Percentiles rank a stretch among this genome's conserved stretches.
These are phyloP conservation scores for Termitomyces sp. DNA, from an alignment of 768 basidiomycete species.

Conservation along the genomic window DNA sequence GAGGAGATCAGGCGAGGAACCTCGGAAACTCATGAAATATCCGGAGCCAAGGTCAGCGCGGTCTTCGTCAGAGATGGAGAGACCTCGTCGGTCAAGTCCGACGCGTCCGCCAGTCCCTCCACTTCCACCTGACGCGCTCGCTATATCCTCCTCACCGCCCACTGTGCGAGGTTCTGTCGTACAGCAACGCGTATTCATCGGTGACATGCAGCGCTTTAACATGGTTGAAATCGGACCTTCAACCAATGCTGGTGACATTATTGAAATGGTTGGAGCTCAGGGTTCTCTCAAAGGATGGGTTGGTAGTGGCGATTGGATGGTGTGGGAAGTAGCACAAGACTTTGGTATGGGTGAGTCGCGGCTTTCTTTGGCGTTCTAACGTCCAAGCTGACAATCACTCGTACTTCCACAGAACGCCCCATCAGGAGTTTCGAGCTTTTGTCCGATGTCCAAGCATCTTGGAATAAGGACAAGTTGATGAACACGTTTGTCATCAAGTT, in stretches of 20 bases:
- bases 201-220: conserved; percentile 69
- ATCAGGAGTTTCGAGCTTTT: conserved; percentile 85
- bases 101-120: conserved; percentile 33
- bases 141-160: conserved; percentile 23
- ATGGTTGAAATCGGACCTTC: conserved; percentile 62
- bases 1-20: conserved; percentile 15
- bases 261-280: conserved; percentile 57
- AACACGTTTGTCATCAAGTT: conserved; percentile 79
- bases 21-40: conserved; percentile 11
- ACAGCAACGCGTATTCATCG: conserved; percentile 75
- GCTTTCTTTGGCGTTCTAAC: neutral
- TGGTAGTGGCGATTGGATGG: conserved; percentile 73
- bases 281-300: conserved; percentile 59
- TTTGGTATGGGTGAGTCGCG: conserved; percentile 79
- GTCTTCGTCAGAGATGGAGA: conserved; percentile 19
- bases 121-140: conserved; percentile 28
- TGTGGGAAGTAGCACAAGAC: conserved; percentile 87
- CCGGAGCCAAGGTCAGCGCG: conserved; percentile 14
- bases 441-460: conserved; percentile 72
- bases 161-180: conserved; percentile 23
- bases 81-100: conserved; percentile 16
- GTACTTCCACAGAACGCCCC: conserved; percentile 65
- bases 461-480: conserved; percentile 79
- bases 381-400: conserved; percentile 7
- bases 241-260: conserved; percentile 70